Conservation (phyloP, 2,329 filamentous ascomycete genomes). For the Akanthomyces lecanii region DNA sequence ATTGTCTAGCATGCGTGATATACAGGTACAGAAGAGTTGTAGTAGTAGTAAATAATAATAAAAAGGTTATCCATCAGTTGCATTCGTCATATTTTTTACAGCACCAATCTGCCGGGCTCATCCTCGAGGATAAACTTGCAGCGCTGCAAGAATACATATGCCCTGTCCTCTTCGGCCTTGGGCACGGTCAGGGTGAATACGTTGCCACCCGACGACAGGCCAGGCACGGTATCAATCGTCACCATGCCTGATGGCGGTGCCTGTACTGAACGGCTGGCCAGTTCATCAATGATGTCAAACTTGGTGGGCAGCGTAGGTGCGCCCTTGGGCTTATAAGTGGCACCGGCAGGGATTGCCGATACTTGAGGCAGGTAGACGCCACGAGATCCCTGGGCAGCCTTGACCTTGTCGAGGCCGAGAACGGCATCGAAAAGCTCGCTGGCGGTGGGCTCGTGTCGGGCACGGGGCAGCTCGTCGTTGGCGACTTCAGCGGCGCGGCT, state of each 20-base stretch:
- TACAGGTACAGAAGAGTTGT: slow-evolving; percentile 7
- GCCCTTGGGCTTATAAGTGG: slow-evolving; percentile 33
- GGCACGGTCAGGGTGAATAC: slow-evolving; percentile 79
- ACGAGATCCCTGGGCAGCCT: slow-evolving; percentile 48
- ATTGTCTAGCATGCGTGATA: slow-evolving; percentile 8
- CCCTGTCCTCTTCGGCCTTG: slow-evolving; percentile 75
- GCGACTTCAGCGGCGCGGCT: slow-evolving; percentile 79
- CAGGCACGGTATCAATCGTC: slow-evolving; percentile 38
- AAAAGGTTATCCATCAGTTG: slow-evolving; percentile 20
- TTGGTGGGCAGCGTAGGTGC: slow-evolving; percentile 44
- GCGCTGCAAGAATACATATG: slow-evolving; percentile 75
- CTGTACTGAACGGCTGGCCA: slow-evolving; percentile 44
- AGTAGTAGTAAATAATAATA: slow-evolving; percentile 27
- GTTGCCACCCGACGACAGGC: slow-evolving; percentile 58
- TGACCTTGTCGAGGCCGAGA: slow-evolving; percentile 59
- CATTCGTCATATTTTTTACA: slow-evolving; percentile 34
- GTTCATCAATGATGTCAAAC: slow-evolving; percentile 78
- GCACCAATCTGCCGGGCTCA: slow-evolving; percentile 71
- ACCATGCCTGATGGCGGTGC: slow-evolving; percentile 24
- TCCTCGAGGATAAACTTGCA: slow-evolving; percentile 79
- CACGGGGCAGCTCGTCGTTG: slow-evolving; percentile 77
- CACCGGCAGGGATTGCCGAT: slow-evolving; percentile 47
- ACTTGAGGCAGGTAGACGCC: slow-evolving; percentile 71
- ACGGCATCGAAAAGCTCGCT: slow-evolving; percentile 88
- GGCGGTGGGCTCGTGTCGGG: slow-evolving; percentile 57